Evolutionary conservation across 2,329 filamentous ascomycete genomes (phyloP), one percentile per base, ranked within the genome.

Genomic region (Sporothrix pallida): DNA sequence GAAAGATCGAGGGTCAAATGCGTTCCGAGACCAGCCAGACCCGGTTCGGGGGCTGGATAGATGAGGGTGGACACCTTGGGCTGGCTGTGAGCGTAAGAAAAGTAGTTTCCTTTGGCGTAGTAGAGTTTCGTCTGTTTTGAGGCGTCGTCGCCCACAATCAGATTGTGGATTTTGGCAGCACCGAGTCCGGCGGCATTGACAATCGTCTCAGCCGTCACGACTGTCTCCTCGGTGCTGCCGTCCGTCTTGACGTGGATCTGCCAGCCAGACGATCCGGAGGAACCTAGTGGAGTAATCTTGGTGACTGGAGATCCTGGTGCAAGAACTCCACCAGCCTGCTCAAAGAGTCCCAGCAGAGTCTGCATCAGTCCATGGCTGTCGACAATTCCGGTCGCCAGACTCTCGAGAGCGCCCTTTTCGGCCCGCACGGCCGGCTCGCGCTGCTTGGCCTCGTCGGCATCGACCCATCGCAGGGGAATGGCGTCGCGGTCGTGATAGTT

Each of bases 81-180:
- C 0, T 80, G 79, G 0, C 90, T 88, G 1, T 89, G 84, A 0
- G 87, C 83, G 83, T 98, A 98, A 44, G 91, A 92, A 83, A 97
- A 98, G 84, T 99, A 99, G 75, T 93, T 95, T 0, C 96, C 96
- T 84, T 99, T 99, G 74, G 95, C 95, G 83, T 92, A 98, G 84
- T 89, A 93, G 5, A 94, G 87, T 31, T 82, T 87, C 54, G 84
- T 84, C 87, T 82, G 0, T 83, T 81, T 2, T 42, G 50, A 23
- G 23, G 56, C 0, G 31, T 56, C 37, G 17, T 48, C 0, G 83
- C 77, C 50, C 0, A 93, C 86, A 52, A 98, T 88, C 87, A 95
- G 91, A 83, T 98, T 99, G 79, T 92, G 91, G 62, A 98, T 85
- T 26, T 84, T 84, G 70, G 91, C 91, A 23, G 95, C 93, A 75